Base-by-base conservation (phyloP, 1,284 basidiomycete genomes). In the Pseudozyma hubeiensis region DNA sequence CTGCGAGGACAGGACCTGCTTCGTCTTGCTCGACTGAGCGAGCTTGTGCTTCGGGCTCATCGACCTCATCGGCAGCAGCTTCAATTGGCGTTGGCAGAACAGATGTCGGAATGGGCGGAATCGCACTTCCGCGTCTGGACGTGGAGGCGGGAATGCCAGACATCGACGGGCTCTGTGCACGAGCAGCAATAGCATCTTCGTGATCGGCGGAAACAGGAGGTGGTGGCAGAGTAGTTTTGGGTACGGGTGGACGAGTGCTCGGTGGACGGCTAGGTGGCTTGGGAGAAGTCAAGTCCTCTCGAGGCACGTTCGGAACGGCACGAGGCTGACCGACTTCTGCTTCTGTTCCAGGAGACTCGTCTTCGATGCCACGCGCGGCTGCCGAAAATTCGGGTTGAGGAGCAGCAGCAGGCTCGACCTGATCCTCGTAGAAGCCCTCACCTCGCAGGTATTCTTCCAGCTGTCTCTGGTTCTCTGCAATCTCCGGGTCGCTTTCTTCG, bases 241-340 rank as follows among this genome's bases (percentile, higher is more conserved):
- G 78, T 14, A 79, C 33, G 14, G 78, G 78, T 14, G 78, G 78
- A 33, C 78, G 58, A 39, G 74, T 67, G 53, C 77, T 79, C 11
- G 75, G 53, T 9, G 77, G 68, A 6, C 73, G 60, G 39, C 76
- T 75, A 24, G 76, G 71, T 16, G 75, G 72, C 46, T 73, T 64
- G 0, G 62, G 62, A 16, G 62, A 64, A 1, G 51, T 40, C 24
- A 58, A 43, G 9, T 62, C 55, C 31, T 58, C 48, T 40, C 54
- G 63, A 8, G 53, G 53, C 40, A 45, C 58, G 2, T 33, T 17
- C 24, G 45, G 50, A 14, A 13, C 52, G 4, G 49, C 43, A 13
- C 34, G 46, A 19, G 31, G 3, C 9, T 34, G 14, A 14, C 46
- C 31, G 4, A n/a, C n/a, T 19, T 59, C 59, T 1, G 11, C 44